Base-by-base conservation (phyloP, 2,329 filamentous ascomycete species). In the Paracorniculantispora psalliotae region DNA sequence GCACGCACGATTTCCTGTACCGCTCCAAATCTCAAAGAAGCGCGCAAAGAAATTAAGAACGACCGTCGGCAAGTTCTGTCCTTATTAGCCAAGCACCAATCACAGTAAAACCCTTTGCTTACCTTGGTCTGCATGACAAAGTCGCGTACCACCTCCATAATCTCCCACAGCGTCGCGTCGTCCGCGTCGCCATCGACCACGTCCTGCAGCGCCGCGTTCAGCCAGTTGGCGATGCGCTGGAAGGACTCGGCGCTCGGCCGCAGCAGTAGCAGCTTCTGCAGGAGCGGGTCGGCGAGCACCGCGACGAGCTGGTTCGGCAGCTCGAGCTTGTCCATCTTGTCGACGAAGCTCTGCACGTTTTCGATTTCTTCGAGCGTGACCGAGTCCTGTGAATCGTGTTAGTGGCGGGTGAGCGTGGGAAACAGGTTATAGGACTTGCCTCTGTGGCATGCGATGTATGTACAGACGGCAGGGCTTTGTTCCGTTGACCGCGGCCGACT, bases 251-350 rank as follows among this genome's bases (percentile, higher is more conserved):
- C 73, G 37, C 82, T 80, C 1, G 86, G 82, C 52, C 83, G 81
- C 30, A 90, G 74, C n/a, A 89, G 74, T 35, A 91, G 75, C 25
- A 93, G 77, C 68, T 93, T 94, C 69, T 93, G 90, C 1, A 93
- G 80, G 30, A 96, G 76, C 3, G 88, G 88, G 67, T 96, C 89
- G 2, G 82, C 83, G 15, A 96, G 76, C 4, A 90, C 85, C 5
- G 91, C 89, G 43, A 92, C 85, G 2, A 96, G 78, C 71, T 96
- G 91, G 63, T 89, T 92, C 0, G 91, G 91, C 43, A 92, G 75
- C 70, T 94, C 89, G 26, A 96, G 86, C 64, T 81, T 89, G 65
- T 96, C 90, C 9, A 96, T 72, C 59, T 83, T 88, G 47, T 83
- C 81, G 6, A 91, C 86, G 61, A 96, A 87, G 52, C 84, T 79